These are phyloP conservation scores for Xylaria palmicola DNA, from an alignment of 495 filamentous ascomycete species.

Conservation along the genomic window DNA sequence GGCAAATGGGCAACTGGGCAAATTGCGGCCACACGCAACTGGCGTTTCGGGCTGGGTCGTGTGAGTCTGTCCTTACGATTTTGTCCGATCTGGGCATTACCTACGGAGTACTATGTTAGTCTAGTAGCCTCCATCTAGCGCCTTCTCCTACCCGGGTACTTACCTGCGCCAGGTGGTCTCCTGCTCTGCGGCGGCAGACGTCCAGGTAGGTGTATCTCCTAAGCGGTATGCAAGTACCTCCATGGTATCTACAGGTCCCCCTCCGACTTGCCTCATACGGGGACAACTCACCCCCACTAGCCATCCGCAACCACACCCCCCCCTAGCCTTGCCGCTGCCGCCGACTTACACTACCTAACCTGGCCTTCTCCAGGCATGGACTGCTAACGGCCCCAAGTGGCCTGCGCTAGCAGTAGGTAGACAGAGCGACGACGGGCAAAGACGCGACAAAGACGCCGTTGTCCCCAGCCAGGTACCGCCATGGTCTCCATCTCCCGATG, in stretches of 20 bases:
- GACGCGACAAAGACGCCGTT: conserved; percentile 10
- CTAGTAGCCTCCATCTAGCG: too few species aligned
- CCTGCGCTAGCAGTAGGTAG: neutral
- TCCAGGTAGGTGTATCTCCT: too few species aligned
- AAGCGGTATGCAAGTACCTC: too few species aligned
- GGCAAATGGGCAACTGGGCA: neutral
- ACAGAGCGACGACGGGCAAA: too few species aligned
- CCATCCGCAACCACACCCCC: neutral
- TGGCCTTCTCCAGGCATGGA: neutral
- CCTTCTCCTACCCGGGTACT: neutral
- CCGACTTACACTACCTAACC: conserved; percentile 3
- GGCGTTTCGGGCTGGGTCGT: too few species aligned
- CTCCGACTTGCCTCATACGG: too few species aligned
- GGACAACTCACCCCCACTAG: conserved; percentile 1
- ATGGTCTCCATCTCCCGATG: conserved; percentile 26
- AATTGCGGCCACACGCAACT: too few species aligned
- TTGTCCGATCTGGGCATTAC: conserved; percentile 12
- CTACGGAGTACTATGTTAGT: too few species aligned
- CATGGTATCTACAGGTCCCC: too few species aligned
- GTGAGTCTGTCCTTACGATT: conserved; percentile 6
- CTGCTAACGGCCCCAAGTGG: neutral
- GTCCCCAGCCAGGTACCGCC: conserved; percentile 8
- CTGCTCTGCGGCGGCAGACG: too few species aligned
- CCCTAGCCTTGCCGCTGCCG: conserved; percentile 6
- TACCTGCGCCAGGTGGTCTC: too few species aligned